A percentile compares a stretch with the other conserved stretches of the same genome.
Conservation (phyloP, 148 eudicot species). For the Camellia lanceoleosa region DNA sequence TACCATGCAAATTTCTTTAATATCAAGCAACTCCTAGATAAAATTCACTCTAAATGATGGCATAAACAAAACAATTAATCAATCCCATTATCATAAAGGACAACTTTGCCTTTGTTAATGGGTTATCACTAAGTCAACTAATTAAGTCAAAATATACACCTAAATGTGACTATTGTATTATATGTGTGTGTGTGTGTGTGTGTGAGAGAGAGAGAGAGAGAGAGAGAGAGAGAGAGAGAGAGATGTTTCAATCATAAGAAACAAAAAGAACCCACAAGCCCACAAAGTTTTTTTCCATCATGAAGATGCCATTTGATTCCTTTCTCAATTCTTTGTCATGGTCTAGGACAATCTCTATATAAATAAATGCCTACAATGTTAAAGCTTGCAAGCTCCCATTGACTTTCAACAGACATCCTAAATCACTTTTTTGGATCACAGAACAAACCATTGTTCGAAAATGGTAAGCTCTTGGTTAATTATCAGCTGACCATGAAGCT, state of each 20-base stretch:
- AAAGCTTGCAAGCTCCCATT: slow-evolving; percentile 6
- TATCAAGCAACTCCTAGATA: background rate
- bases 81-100: background rate
- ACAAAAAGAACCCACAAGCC: slow-evolving; percentile 9
- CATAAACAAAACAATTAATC: background rate
- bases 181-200: background rate
- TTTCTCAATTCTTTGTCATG: slow-evolving; percentile 11
- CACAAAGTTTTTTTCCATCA: slow-evolving; percentile 7
- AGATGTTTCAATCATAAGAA: slow-evolving; percentile 10
- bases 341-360: slow-evolving; percentile 14
- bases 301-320: slow-evolving; percentile 29
- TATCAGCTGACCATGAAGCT: too few relatives aligned
- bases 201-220: background rate
- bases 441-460: slow-evolving; percentile 10
- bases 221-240: background rate
- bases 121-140: background rate
- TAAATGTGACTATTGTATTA: background rate
- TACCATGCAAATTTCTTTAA: too few relatives aligned
- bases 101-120: background rate
- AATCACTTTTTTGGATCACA: background rate
- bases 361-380: background rate
- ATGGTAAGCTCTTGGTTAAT: slow-evolving; percentile 16
- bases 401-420: background rate
- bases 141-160: background rate
- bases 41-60: background rate